Conservation (phyloP, 305 asterid genomes). For the Solanum hybrid region DNA sequence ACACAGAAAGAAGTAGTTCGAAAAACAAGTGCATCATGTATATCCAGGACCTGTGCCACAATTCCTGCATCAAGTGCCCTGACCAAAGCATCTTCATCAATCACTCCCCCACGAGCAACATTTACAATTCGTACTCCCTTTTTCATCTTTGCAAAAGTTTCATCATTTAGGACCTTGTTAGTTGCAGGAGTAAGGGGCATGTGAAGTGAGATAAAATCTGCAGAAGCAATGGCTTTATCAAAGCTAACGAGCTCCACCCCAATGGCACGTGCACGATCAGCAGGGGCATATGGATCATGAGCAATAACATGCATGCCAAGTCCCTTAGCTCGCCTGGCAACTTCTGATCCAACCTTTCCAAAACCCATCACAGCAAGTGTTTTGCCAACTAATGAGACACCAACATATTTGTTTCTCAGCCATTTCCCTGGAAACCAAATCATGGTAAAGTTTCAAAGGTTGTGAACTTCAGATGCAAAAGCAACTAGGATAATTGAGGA, state of each 20-base stretch:
- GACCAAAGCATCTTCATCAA: conserved; percentile 89
- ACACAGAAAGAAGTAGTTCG: background rate
- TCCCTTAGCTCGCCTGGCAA: conserved; percentile 93
- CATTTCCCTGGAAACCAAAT: conserved; percentile 53
- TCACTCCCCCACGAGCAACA: conserved; percentile 98
- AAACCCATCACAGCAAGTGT: conserved; percentile 91
- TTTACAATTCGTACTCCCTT: conserved; percentile 81
- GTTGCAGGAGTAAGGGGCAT: conserved; percentile 94
- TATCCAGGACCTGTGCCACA: conserved; percentile 73
- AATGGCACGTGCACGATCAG: conserved; percentile 89
- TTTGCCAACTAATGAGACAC: conserved; percentile 92
- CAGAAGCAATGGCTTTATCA: conserved; percentile 62
- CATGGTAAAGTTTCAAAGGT: background rate
- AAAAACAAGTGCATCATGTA: background rate
- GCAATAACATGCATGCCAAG: conserved; percentile 93
- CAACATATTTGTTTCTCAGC: conserved; percentile 89
- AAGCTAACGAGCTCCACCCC: conserved; percentile 91
- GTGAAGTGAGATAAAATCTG: conserved; percentile 93
- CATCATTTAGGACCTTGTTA: conserved; percentile 65
- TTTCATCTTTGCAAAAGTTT: conserved; percentile 88
- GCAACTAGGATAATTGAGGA: background rate
- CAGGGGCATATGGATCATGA: conserved; percentile 94
- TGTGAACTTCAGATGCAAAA: background rate
- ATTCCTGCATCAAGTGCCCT: conserved; percentile 89
- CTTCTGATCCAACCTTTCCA: conserved; percentile 96